These are phyloP conservation scores for Polytrichum formosum DNA, from an alignment of 225 moss, liverwort and hornwort genomes.

Conservation along the genomic window DNA sequence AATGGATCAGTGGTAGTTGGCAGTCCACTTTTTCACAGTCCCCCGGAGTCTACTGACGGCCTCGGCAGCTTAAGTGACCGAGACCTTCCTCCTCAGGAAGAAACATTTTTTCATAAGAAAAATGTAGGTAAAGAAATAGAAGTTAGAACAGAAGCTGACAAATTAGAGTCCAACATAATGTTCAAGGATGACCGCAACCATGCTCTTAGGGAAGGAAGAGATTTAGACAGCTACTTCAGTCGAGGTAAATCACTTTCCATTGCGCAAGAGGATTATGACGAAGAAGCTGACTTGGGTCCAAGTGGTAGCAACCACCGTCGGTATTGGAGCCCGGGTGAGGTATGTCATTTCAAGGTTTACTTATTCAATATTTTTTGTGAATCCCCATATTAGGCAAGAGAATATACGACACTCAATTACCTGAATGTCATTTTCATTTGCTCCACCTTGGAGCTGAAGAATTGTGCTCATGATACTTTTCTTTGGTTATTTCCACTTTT, in stretches of 20 bases:
- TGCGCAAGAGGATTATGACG: constrained; percentile 32
- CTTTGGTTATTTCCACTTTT: too few relatives aligned
- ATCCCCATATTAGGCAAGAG: too few relatives aligned
- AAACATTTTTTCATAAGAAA: constrained; percentile 21
- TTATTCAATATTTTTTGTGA: too few relatives aligned
- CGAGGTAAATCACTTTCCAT: constrained; percentile 27
- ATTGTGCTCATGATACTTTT: too few relatives aligned
- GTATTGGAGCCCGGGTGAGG: constrained; percentile 60
- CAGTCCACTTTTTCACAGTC: constrained; percentile 59
- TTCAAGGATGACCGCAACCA: constrained; percentile 44
- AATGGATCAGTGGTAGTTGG: constrained; percentile 31
- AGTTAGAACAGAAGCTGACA: constrained; percentile 34
- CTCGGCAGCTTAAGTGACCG: constrained; percentile 18
- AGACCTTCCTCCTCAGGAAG: constrained; percentile 9
- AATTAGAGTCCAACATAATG: constrained; percentile 44
- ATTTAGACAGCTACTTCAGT: constrained; percentile 40
- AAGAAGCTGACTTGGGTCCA: constrained; percentile 28
- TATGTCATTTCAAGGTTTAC: constrained; percentile 8
- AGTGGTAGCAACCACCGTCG: constrained; percentile 49
- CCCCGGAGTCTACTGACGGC: constrained; percentile 22
- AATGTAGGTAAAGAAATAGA: constrained; percentile 24
- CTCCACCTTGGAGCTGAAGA: too few relatives aligned
- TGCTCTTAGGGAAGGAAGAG: constrained; percentile 45
- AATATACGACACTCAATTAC: too few relatives aligned
- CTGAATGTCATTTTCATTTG: too few relatives aligned